Conservation (phyloP, 108 stramenopile genomes). For the Parietichytrium sp. region DNA sequence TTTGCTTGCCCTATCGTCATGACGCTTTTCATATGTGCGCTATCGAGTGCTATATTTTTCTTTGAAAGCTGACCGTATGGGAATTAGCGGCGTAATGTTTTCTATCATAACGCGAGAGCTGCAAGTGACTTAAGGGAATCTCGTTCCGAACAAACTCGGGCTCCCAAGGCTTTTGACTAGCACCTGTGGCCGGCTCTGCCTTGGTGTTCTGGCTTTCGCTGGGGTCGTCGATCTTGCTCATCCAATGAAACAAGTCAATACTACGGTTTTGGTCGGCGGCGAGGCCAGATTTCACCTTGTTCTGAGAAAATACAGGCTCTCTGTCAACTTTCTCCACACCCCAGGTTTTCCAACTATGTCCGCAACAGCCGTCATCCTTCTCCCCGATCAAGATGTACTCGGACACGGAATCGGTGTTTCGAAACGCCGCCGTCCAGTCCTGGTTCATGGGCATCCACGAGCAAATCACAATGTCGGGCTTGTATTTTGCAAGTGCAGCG, state of each 20-base stretch:
- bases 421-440: constrained; percentile 23
- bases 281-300: not conserved
- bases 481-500: not conserved
- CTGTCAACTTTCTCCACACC: constrained; percentile 18
- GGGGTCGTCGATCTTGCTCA: too few relatives aligned
- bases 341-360: constrained; percentile 30
- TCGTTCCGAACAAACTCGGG: not conserved
- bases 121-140: not conserved
- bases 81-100: constrained; percentile 12
- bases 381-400: constrained; percentile 29
- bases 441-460: constrained; percentile 25
- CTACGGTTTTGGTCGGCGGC: not conserved
- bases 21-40: too few relatives aligned
- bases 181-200: not conserved
- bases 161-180: not conserved
- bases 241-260: constrained; percentile 29
- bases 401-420: not conserved
- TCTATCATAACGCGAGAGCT: constrained; percentile 12
- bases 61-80: constrained; percentile 1
- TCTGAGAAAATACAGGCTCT: constrained; percentile 10
- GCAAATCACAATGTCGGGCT: not conserved
- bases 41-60: too few relatives aligned
- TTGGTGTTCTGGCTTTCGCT: too few relatives aligned
- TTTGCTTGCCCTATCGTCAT: too few relatives aligned
- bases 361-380: constrained; percentile 25